Conservation (phyloP, 2,329 filamentous ascomycete species). For the Aspergillus spinulosporus region DNA sequence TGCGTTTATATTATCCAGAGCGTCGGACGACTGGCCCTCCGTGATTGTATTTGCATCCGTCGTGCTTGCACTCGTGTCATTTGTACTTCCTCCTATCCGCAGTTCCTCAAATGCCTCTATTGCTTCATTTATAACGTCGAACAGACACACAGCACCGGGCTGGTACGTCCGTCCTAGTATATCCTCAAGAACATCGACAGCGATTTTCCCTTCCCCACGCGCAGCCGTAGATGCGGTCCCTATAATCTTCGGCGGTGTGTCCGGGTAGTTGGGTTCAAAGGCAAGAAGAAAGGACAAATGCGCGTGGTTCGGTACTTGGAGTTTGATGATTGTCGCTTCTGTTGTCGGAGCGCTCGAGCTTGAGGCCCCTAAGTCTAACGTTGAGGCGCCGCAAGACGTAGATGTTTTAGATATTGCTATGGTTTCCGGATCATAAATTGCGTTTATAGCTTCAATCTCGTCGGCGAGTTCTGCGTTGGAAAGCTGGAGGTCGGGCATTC, state of each 20-base stretch:
- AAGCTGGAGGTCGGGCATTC: constrained; percentile 24
- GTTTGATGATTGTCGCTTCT: constrained; percentile 51
- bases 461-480: constrained; percentile 45
- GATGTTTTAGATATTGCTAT: constrained; percentile 46
- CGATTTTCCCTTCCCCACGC: constrained; percentile 69
- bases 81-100: constrained; percentile 39
- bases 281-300: constrained; percentile 54
- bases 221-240: constrained; percentile 76
- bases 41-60: neutral
- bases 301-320: constrained; percentile 65
- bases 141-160: constrained; percentile 78
- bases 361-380: constrained; percentile 28
- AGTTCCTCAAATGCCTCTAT: constrained; percentile 57
- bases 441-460: constrained; percentile 51
- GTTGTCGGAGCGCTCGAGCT: constrained; percentile 14
- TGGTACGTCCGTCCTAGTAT: constrained; percentile 68
- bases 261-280: constrained; percentile 75
- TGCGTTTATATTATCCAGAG: neutral
- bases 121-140: constrained; percentile 77
- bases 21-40: neutral
- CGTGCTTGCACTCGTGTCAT: neutral
- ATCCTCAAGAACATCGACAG: constrained; percentile 68
- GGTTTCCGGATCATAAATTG: constrained; percentile 66
- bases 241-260: constrained; percentile 68
- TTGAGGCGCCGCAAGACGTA: constrained; percentile 26